Conservation (phyloP, 176 grass and related monocot species). For the Triticum urartu region DNA sequence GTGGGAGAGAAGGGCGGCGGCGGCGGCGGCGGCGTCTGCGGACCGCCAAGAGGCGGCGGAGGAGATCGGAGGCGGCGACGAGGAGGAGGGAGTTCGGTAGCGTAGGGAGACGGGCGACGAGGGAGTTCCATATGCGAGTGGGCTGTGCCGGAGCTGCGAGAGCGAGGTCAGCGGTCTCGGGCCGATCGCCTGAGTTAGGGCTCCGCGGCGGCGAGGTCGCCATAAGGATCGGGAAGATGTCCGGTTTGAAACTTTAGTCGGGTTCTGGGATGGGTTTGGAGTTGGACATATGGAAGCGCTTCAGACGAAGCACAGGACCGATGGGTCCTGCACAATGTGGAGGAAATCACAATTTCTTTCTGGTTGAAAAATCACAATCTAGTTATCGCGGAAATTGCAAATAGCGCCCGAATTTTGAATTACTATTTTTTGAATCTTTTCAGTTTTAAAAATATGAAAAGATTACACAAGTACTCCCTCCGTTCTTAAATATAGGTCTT, state of each 20-base stretch:
- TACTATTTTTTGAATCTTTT: no score
- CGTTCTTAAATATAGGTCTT: no score
- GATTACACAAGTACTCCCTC: no score
- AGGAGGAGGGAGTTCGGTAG: constrained; percentile 32
- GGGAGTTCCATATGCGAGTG: constrained; percentile 35
- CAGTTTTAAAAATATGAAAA: no score
- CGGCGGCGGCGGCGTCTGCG: constrained; percentile 16
- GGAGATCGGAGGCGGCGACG: constrained; percentile 37
- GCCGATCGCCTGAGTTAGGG: constrained; percentile 39
- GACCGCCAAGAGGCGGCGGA: constrained; percentile 22
- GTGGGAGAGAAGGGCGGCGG: constrained; percentile 34
- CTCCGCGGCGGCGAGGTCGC: constrained; percentile 33
- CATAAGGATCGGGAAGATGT: constrained; percentile 21
- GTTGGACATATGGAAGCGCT: not conserved
- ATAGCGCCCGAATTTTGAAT: no score
- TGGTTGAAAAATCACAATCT: no score
- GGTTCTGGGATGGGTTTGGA: constrained; percentile 16
- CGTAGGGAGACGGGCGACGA: constrained; percentile 29
- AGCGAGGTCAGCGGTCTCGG: not conserved
- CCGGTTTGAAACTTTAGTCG: not conserved
- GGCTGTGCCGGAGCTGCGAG: not conserved
- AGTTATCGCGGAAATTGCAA: no score
- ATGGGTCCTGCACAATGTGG: no score
- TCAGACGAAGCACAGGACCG: no score
- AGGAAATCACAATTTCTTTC: no score